These are phyloP conservation scores for Lasiodiplodia theobromae DNA, from an alignment of 2,329 filamentous ascomycete genomes.

Conservation along the genomic window DNA sequence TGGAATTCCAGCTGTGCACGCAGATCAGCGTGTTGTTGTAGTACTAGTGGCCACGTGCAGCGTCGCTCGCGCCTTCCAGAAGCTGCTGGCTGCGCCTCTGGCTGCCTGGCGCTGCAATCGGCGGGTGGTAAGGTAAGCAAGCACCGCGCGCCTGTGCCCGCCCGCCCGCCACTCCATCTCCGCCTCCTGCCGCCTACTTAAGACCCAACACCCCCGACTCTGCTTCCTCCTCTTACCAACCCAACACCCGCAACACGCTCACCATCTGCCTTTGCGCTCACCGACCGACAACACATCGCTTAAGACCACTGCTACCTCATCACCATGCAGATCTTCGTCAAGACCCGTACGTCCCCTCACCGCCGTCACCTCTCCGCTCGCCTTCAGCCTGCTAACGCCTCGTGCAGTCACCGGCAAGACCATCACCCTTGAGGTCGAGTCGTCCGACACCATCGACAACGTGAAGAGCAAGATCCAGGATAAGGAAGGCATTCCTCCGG, in stretches of 20 bases:
- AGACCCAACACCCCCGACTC: slow-evolving; percentile 36
- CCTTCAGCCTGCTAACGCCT: slow-evolving; percentile 42
- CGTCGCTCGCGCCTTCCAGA: slow-evolving; percentile 23
- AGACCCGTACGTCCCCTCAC: slow-evolving; percentile 76
- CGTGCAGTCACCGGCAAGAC: slow-evolving; percentile 69
- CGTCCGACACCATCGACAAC: slow-evolving; percentile 90
- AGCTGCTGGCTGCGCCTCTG: slow-evolving; percentile 24
- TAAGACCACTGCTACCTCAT: slow-evolving; percentile 12
- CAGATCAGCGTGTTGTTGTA: background rate
- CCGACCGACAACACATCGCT: slow-evolving; percentile 27
- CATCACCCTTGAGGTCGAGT: slow-evolving; percentile 72
- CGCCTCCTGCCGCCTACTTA: slow-evolving; percentile 44
- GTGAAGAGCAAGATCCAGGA: slow-evolving; percentile 98
- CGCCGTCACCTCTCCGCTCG: slow-evolving; percentile 36
- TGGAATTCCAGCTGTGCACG: background rate
- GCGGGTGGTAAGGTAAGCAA: slow-evolving; percentile 4
- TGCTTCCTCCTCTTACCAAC: slow-evolving; percentile 30
- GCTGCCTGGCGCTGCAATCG: slow-evolving; percentile 6
- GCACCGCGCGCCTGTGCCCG: slow-evolving; percentile 20
- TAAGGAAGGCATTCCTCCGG: slow-evolving; percentile 95
- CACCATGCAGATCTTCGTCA: slow-evolving; percentile 97
- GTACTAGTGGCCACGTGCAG: background rate
- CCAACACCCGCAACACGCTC: slow-evolving; percentile 23
- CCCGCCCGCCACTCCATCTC: slow-evolving; percentile 42
- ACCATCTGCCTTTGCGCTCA: slow-evolving; percentile 21